Conservation (phyloP, 441 rosid species). For the Cnidoscolus chayamansa region DNA sequence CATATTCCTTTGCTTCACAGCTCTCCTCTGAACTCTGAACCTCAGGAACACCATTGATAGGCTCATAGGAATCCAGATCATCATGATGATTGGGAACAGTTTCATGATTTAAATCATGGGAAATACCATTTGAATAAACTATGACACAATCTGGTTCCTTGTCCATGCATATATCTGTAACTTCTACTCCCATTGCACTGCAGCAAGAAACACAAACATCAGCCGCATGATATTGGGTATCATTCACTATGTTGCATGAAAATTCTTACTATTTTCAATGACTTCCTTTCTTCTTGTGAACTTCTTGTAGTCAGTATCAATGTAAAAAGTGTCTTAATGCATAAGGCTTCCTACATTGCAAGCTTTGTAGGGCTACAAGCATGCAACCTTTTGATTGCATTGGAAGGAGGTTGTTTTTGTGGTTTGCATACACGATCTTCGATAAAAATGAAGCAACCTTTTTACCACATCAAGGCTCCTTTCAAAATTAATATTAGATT, state of each 20-base stretch:
- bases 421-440: not conserved
- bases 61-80: slow-evolving; percentile 45
- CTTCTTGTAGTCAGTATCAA: not conserved
- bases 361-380: not conserved
- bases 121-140: slow-evolving; percentile 46
- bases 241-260: not conserved
- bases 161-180: slow-evolving; percentile 78
- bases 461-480: no score
- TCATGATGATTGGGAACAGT: slow-evolving; percentile 38
- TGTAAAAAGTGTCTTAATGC: not conserved
- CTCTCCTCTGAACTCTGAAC: slow-evolving; percentile 48
- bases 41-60: slow-evolving; percentile 49
- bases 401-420: not conserved
- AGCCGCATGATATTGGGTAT: slow-evolving; percentile 4
- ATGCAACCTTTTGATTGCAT: not conserved
- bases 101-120: slow-evolving; percentile 44
- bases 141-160: slow-evolving; percentile 66
- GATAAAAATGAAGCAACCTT: not conserved
- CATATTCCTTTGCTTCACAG: slow-evolving; percentile 60
- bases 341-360: not conserved
- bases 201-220: slow-evolving; percentile 24
- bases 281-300: not conserved
- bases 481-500: not conserved
- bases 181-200: slow-evolving; percentile 58
- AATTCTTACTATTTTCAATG: no score